Conservation (phyloP, 2,329 filamentous ascomycete species). For the Sodiomyces alkalinus region DNA sequence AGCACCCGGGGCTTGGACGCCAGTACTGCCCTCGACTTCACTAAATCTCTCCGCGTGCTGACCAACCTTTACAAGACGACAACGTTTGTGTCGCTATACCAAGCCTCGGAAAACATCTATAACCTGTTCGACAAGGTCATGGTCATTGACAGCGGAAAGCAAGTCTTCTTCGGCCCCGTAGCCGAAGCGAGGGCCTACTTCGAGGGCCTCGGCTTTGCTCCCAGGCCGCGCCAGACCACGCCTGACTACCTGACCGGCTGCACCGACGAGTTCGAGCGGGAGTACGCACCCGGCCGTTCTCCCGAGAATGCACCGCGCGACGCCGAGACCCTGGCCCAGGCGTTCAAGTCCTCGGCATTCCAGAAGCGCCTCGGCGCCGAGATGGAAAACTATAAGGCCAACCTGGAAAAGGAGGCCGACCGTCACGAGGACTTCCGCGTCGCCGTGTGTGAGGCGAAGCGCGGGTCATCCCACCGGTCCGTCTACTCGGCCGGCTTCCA, state of each 20-base stretch:
- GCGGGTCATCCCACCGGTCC: constrained; percentile 56
- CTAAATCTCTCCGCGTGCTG: constrained; percentile 58
- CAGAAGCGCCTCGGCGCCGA: constrained; percentile 43
- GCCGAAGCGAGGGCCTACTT: constrained; percentile 58
- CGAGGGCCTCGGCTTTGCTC: constrained; percentile 58
- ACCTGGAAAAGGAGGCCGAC: constrained; percentile 47
- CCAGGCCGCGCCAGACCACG: constrained; percentile 63
- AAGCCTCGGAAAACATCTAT: constrained; percentile 73
- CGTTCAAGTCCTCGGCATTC: constrained; percentile 52
- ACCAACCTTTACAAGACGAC: constrained; percentile 74
- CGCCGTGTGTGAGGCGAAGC: constrained; percentile 66
- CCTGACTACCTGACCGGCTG: constrained; percentile 72
- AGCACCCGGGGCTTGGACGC: constrained; percentile 54
- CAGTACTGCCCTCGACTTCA: constrained; percentile 51
- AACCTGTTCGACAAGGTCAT: constrained; percentile 71
- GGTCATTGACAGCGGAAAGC: constrained; percentile 60
- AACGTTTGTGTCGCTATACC: constrained; percentile 76
- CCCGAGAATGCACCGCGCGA: constrained; percentile 52
- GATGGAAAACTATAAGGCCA: constrained; percentile 53
- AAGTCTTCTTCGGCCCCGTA: constrained; percentile 61
- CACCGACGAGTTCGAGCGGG: constrained; percentile 71
- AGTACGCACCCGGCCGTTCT: constrained; percentile 54
- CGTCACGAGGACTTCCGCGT: constrained; percentile 61
- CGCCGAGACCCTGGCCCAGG: constrained; percentile 49
- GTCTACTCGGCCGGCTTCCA: constrained; percentile 77